Conservation (phyloP, 768 basidiomycete genomes). For the Hirschioporus abietinus region DNA sequence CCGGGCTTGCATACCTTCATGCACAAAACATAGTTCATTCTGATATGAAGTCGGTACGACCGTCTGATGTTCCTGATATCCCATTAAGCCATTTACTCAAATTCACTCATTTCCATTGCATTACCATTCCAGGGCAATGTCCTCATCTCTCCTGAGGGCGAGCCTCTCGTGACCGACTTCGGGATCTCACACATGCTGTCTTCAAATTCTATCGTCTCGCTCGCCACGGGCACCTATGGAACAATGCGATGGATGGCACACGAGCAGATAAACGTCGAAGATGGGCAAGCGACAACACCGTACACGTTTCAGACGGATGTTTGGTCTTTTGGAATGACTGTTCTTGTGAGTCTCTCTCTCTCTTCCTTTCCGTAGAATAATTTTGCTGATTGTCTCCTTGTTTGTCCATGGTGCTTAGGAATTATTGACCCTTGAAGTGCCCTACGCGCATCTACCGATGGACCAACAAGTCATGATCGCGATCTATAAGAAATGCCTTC, state of each 20-base stretch:
- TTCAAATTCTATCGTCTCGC: not conserved
- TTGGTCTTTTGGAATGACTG: constrained; percentile 7
- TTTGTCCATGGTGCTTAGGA: not conserved
- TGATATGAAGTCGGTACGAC: constrained; percentile 1
- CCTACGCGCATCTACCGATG: not conserved
- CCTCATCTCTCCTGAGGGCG: not conserved
- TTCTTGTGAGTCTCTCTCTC: not conserved
- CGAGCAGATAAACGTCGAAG: constrained; percentile 2
- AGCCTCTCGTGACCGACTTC: not conserved
- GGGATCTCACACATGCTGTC: constrained; percentile 1
- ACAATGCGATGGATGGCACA: constrained; percentile 1
- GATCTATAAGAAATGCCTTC: not conserved
- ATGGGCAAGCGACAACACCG: not conserved
- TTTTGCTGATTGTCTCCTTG: not conserved
- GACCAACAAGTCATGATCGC: not conserved
- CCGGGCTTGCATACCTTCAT: constrained; percentile 3
- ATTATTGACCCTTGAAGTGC: not conserved
- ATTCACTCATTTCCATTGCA: not conserved
- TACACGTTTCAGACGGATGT: not conserved
- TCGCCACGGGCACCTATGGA: not conserved
- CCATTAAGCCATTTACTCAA: not conserved
- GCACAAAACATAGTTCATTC: not conserved
- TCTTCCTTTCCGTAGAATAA: not conserved
- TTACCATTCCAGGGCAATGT: not conserved
- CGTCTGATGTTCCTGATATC: not conserved